Base-by-base conservation (phyloP, 306 rosid species). In the Abrus pulchellus region DNA sequence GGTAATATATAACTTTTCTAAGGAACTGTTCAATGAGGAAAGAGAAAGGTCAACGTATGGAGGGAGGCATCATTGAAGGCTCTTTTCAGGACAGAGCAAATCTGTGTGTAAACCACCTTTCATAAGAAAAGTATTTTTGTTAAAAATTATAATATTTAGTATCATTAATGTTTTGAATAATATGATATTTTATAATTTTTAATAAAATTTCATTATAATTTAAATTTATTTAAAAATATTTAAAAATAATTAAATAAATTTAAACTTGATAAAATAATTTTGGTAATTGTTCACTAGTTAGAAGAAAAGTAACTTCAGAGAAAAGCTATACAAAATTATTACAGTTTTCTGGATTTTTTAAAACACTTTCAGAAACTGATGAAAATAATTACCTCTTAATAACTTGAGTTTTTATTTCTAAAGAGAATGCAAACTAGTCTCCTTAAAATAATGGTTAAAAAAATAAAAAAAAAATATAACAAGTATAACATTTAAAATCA, bases 51-150 rank as follows among this genome's bases (percentile, higher is more conserved):
- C 1, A 44, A 50, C 38, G 48, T 34, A 41, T 65, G 33, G 61
- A 36, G 70, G 4, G 33, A 45, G 34, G 14, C 43, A 36, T 32
- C 70, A 72, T 81, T 89, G 41, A 83, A 72, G 80, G 75, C 71
- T 53, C 79, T 56, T 60, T 66, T 10, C 69, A 76, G 41, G 20
- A 20, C 80, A 60, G 68, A 60, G 68, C 80, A 53, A 14, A 1
- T 63, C 78, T 68, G 63, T 30, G 52, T 63, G 54, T 40, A 44
- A 43, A 60, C 29, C n/a, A 27, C 13, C 3, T 20, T 67, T 55
- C 1, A 55, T 6, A 27, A 55, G 32, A 20, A 55, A 20, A 53
- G 29, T 52, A 14, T 54, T 54, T 56, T 56, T 56, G 20, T 20
- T 20, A 20, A 20, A 20, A 20, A 20, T 20, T 20, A 20, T 20